These are phyloP conservation scores for Excoecaria agallocha DNA, from an alignment of 345 rosid species.

Conservation along the genomic window DNA sequence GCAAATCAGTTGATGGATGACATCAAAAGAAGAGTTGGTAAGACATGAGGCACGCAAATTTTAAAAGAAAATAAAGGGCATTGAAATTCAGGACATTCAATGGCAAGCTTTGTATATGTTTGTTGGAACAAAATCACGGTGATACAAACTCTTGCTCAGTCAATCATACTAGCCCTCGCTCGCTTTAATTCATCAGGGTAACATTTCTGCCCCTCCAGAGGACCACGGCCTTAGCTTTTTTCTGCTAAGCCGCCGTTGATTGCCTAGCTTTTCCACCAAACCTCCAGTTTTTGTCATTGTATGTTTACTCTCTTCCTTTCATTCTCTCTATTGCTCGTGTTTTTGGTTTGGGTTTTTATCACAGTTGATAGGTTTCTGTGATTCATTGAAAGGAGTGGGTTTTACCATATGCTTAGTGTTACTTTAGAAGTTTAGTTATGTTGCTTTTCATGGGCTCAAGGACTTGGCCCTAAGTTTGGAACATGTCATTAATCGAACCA, in stretches of 20 bases:
- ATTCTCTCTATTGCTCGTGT: neutral
- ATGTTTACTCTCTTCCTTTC: neutral
- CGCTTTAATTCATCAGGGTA: neutral
- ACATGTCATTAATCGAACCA: neutral
- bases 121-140: neutral
- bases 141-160: neutral
- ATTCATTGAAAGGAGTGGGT: neutral
- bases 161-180: neutral
- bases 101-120: neutral
- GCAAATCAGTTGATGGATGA: conserved; percentile 19
- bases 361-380: neutral
- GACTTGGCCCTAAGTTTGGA: neutral
- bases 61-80: neutral
- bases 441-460: neutral
- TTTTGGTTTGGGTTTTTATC: neutral
- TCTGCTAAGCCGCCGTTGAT: neutral
- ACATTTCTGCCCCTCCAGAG: neutral
- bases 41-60: neutral
- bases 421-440: neutral
- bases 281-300: neutral
- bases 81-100: neutral
- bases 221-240: neutral
- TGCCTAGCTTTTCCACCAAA: neutral
- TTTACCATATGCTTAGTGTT: neutral
- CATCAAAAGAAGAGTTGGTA: conserved; percentile 5